A percentile compares a stretch with the other conserved stretches of the same genome.
These are phyloP conservation scores for Xylaria grammica DNA, from an alignment of 495 filamentous ascomycete genomes.

Conservation along the genomic window DNA sequence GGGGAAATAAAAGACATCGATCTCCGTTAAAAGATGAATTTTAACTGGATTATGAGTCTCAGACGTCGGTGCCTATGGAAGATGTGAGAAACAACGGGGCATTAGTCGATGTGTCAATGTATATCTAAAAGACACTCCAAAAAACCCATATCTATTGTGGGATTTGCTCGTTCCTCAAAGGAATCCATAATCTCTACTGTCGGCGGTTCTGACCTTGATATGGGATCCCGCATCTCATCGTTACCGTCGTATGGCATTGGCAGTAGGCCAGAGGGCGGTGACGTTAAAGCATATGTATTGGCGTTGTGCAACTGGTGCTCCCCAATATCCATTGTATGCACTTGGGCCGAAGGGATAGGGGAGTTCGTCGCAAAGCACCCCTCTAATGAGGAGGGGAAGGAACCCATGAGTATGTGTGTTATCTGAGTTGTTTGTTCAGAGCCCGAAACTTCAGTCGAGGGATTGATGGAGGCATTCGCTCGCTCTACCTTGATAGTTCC, in stretches of 20 bases:
- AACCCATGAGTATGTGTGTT: neutral
- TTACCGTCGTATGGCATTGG: neutral
- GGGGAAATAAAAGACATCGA: too few relatives aligned
- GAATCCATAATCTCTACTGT: neutral
- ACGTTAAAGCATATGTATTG: neutral
- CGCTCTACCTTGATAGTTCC: conserved; percentile 25
- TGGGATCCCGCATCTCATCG: neutral
- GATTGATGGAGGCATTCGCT: neutral
- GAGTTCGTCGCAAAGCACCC: neutral
- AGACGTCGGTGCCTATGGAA: neutral
- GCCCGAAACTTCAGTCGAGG: neutral
- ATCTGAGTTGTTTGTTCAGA: neutral
- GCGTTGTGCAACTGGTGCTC: neutral
- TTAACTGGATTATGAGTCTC: too few relatives aligned
- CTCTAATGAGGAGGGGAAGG: neutral
- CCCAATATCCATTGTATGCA: neutral
- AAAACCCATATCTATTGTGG: neutral
- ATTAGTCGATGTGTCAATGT: neutral
- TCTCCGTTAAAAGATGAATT: too few relatives aligned
- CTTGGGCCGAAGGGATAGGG: neutral
- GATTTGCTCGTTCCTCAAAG: conserved; percentile 2
- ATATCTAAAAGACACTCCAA: conserved; percentile 3
- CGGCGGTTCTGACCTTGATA: neutral
- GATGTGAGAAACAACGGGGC: too few relatives aligned
- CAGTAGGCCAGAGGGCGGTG: neutral